A percentile compares a stretch with the other conserved stretches of the same genome.
Conservation (phyloP, 179 eudicot species). For the Pouteria campechiana region DNA sequence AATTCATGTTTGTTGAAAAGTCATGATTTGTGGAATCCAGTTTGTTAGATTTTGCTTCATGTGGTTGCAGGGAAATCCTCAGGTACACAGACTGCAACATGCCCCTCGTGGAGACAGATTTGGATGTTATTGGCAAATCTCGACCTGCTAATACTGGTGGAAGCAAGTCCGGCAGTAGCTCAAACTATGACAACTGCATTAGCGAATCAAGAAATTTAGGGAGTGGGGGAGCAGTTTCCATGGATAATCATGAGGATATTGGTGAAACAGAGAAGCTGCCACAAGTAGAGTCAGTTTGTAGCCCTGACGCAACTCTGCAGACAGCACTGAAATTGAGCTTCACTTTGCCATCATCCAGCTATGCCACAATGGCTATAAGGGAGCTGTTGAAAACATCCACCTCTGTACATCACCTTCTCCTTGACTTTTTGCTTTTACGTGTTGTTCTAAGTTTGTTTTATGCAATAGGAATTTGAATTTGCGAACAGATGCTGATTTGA, state of each 20-base stretch:
- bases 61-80: conserved; percentile 54
- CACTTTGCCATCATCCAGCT: conserved; percentile 88
- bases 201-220: conserved; percentile 4
- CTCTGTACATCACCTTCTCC: conserved; percentile 38
- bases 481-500: no score
- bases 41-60: neutral
- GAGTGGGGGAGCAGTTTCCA: neutral
- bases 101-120: conserved; percentile 79
- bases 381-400: conserved; percentile 97
- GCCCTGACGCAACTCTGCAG: conserved; percentile 34
- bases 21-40: neutral
- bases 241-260: neutral
- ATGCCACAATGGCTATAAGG: conserved; percentile 97
- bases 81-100: conserved; percentile 53
- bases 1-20: neutral
- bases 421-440: neutral
- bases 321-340: conserved; percentile 79
- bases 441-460: no score
- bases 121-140: conserved; percentile 43
- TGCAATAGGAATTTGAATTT: no score
- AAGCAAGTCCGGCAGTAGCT: conserved; percentile 11
- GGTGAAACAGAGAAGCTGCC: conserved; percentile 12
- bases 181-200: conserved; percentile 5
- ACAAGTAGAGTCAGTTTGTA: conserved; percentile 3
- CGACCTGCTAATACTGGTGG: conserved; percentile 5